phyloP scores from a whole-genome alignment of 116 monocot species.

The Cymodocea nodosa region DNA sequence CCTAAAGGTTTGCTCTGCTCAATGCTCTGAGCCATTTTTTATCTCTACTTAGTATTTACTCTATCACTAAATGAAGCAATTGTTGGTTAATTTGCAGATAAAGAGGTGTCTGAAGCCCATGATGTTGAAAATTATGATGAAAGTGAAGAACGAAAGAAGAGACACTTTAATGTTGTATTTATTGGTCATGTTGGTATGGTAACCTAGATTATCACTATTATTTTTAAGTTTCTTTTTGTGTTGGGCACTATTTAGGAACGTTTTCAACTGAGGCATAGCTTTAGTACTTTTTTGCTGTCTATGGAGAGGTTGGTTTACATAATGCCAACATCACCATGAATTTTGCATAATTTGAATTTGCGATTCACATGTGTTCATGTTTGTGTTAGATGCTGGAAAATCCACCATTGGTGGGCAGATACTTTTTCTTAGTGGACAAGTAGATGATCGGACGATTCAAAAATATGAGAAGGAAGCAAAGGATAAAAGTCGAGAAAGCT shows the following conservation, averaged over 20 bases:
- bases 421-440: constrained; percentile 96
- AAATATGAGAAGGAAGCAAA: constrained; percentile 99
- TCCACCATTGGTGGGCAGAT: constrained; percentile 95
- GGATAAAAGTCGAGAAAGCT: constrained; percentile 97
- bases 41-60: not conserved
- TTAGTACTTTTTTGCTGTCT: not conserved
- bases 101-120: not conserved
- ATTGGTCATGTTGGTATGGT: constrained; percentile 29
- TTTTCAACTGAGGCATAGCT: too few relatives aligned
- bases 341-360: not conserved
- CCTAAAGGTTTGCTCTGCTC: constrained; percentile 13
- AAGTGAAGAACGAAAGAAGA: constrained; percentile 12
- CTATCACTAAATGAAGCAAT: not conserved
- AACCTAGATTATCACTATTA: not conserved
- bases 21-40: not conserved
- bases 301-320: not conserved
- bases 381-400: constrained; percentile 75
- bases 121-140: constrained; percentile 3
- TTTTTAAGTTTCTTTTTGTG: not conserved
- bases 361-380: constrained; percentile 2
- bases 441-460: constrained; percentile 95
- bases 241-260: too few relatives aligned
- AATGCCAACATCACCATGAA: not conserved
- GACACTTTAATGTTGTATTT: constrained; percentile 23
- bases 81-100: constrained; percentile 1